Conservation (phyloP, 2,329 filamentous ascomycete genomes). For the Fusarium concolor region DNA sequence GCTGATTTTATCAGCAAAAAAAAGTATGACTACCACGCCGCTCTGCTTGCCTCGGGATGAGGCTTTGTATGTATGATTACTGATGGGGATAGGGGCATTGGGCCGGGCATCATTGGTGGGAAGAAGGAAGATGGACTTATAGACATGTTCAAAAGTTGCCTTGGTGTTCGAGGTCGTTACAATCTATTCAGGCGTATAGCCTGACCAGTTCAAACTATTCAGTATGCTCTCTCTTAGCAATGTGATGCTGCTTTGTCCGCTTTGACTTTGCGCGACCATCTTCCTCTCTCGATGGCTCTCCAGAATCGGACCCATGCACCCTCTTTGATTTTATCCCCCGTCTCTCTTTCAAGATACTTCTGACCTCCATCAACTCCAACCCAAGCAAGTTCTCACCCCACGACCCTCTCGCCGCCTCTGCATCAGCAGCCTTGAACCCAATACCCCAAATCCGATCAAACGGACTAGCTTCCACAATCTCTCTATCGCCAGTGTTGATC, state of each 20-base stretch:
- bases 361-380: constrained; percentile 69
- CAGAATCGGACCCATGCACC: not conserved
- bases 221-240: not conserved
- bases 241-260: not conserved
- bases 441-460: constrained; percentile 74
- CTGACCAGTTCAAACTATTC: constrained; percentile 11
- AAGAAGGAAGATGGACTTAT: constrained; percentile 36
- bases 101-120: constrained; percentile 20
- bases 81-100: constrained; percentile 31
- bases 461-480: constrained; percentile 72
- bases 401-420: constrained; percentile 56
- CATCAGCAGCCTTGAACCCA: constrained; percentile 66
- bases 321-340: constrained; percentile 19
- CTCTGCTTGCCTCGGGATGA: constrained; percentile 48
- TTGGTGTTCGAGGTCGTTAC: constrained; percentile 26
- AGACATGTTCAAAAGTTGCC: constrained; percentile 37
- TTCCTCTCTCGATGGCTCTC: not conserved
- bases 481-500: constrained; percentile 67
- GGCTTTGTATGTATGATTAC: constrained; percentile 49
- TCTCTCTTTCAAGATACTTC: constrained; percentile 62
- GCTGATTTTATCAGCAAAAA: constrained; percentile 41
- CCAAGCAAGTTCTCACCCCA: constrained; percentile 77
- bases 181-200: constrained; percentile 22
- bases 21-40: constrained; percentile 47
- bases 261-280: not conserved